phyloP scores from a whole-genome alignment of 108 stramenopile species.

The Ochromonas danica region DNA sequence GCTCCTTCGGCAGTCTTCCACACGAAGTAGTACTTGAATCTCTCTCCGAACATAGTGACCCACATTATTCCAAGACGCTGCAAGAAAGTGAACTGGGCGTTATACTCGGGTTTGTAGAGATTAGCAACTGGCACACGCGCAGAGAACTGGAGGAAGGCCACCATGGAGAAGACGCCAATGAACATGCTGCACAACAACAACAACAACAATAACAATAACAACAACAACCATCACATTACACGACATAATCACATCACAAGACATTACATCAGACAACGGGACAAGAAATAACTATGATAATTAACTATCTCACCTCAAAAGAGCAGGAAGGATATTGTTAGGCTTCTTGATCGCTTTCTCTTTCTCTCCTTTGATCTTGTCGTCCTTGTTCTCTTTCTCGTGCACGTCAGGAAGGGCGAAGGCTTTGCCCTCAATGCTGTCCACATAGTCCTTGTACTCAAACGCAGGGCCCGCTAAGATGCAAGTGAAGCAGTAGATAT shows the following conservation, averaged over 20 bases:
- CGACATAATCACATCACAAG: too few species aligned
- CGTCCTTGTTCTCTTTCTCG: not conserved
- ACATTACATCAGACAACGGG: too few species aligned
- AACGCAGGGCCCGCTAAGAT: slow-evolving; percentile 73
- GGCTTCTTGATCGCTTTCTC: too few species aligned
- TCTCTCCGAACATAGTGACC: slow-evolving; percentile 75
- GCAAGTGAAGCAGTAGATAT: slow-evolving; percentile 88
- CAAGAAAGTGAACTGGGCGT: slow-evolving; percentile 49
- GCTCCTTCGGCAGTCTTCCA: slow-evolving; percentile 73
- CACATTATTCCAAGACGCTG: slow-evolving; percentile 68
- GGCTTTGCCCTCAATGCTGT: slow-evolving; percentile 65
- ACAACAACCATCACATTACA: too few species aligned
- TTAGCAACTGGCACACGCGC: not conserved
- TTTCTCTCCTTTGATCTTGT: too few species aligned
- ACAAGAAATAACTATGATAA: too few species aligned
- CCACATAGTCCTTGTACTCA: slow-evolving; percentile 71
- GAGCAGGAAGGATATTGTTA: too few species aligned
- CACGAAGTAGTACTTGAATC: slow-evolving; percentile 94
- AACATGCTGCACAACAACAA: too few species aligned
- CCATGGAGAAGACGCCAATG: slow-evolving; percentile 22
- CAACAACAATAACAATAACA: too few species aligned
- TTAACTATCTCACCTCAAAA: too few species aligned
- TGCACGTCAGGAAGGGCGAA: not conserved
- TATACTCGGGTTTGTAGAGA: slow-evolving; percentile 6
- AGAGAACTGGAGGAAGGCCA: not conserved